Base-by-base conservation (phyloP, 1,284 basidiomycete species). In the Fomes fomentarius region DNA sequence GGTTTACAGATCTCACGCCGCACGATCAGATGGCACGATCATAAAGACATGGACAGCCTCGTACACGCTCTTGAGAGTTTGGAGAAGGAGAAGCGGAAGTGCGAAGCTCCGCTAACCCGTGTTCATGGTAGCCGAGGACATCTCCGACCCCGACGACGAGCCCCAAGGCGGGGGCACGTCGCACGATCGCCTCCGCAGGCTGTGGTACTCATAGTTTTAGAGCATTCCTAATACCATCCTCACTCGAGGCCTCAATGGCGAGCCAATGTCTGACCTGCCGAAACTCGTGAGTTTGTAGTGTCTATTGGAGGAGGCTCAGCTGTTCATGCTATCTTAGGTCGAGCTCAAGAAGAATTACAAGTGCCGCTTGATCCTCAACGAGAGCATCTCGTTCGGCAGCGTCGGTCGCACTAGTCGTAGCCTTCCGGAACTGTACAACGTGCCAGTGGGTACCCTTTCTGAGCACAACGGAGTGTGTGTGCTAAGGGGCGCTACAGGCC, bases 111-210 rank as follows among this genome's bases (percentile, higher is more conserved):
- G 5, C 77, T 98, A 63, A 97, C 94, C 0, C 83, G 95, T 57
- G 35, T 99, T 99, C 71, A 99, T 99, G 67, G 85, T 99, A 53
- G 96, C 96, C 0, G 97, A 99, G 70, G 97, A 96, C 47, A 88
- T 99, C 49, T 99, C 98, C 67, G 96, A 98, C 74, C 89, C 89
- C 65, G 95, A 98, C 65, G 96, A 96, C 30, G 84, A n/a, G n/a
- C n/a, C n/a, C n/a, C n/a, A n/a, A n/a, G n/a, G n/a, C n/a, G n/a
- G n/a, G n/a, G n/a, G n/a, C n/a, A n/a, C n/a, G n/a, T n/a, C n/a
- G n/a, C n/a, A n/a, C n/a, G n/a, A n/a, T n/a, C n/a, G n/a, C n/a
- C n/a, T n/a, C n/a, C n/a, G n/a, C n/a, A n/a, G n/a, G n/a, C n/a
- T n/a, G n/a, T n/a, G n/a, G n/a, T n/a, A n/a, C n/a, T n/a, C n/a